phyloP scores from a whole-genome alignment of 1,284 basidiomycete species.

The Salmacisia buchloeana region DNA sequence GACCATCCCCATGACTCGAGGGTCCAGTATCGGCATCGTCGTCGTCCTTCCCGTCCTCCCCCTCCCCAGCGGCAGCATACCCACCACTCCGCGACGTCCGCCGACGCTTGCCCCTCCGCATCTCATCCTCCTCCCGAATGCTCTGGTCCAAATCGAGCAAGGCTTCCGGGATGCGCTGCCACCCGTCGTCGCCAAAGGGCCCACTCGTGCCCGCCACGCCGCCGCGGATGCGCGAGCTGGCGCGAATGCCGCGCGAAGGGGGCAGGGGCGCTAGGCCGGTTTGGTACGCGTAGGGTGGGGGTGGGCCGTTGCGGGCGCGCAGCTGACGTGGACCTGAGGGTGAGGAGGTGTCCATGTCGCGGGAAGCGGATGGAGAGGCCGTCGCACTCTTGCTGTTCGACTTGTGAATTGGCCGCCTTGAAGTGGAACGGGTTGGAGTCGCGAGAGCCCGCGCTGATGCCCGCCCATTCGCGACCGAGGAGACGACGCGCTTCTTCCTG shows the following conservation, averaged over 20 bases:
- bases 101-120: constrained; percentile 4
- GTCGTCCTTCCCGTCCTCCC: neutral
- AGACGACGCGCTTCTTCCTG: neutral
- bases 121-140: constrained; percentile 6
- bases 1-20: neutral
- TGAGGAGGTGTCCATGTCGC: neutral
- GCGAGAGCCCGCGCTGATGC: neutral
- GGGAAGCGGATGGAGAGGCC: neutral
- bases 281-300: constrained; percentile 5
- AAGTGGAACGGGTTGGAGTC: neutral
- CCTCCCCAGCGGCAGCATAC: neutral
- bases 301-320: neutral
- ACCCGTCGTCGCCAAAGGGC: constrained; percentile 1
- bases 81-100: neutral
- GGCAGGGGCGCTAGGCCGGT: neutral
- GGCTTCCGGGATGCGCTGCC: constrained; percentile 3
- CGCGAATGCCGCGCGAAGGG: neutral
- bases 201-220: neutral
- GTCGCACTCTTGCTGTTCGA: neutral
- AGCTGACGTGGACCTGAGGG: constrained; percentile 1
- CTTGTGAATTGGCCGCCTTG: neutral
- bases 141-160: neutral
- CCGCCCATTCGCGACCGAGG: too few species aligned
- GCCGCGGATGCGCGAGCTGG: constrained; percentile 2
- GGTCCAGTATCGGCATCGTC: neutral